Percentiles rank a stretch among this genome's conserved stretches.
These are phyloP conservation scores for Anisodus acutangulus DNA, from an alignment of 257 asterid genomes.

Conservation along the genomic window DNA sequence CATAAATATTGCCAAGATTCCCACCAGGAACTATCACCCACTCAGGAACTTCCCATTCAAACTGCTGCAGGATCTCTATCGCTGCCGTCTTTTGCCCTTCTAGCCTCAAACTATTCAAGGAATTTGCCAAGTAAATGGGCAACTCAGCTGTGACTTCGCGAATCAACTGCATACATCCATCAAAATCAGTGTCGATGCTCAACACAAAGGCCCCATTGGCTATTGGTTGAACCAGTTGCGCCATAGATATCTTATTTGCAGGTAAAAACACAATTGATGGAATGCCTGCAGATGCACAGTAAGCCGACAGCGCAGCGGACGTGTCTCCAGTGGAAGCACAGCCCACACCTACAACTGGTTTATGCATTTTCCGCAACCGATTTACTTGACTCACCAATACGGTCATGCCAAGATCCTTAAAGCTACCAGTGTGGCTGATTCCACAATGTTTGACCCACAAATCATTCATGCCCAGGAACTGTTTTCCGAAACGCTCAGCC, in stretches of 20 bases:
- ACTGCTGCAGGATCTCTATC: conserved; percentile 80
- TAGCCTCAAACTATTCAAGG: conserved; percentile 74
- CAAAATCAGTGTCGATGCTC: conserved; percentile 85
- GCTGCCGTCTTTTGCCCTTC: conserved; percentile 95
- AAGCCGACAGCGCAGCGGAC: conserved; percentile 77
- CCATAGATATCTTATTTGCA: conserved; percentile 67
- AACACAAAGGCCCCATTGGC: conserved; percentile 87
- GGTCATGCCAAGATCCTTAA: conserved; percentile 84
- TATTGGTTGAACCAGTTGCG: conserved; percentile 85
- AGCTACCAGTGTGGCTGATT: conserved; percentile 80
- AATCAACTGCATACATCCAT: conserved; percentile 89
- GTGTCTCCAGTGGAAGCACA: conserved; percentile 88
- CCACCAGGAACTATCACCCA: conserved; percentile 96
- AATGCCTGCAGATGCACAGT: conserved; percentile 84
- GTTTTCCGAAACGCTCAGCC: conserved; percentile 91
- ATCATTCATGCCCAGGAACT: conserved; percentile 82
- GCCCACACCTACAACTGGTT: conserved; percentile 80
- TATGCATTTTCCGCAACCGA: conserved; percentile 67
- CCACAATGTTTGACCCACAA: conserved; percentile 90
- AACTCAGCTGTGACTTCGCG: conserved; percentile 84
- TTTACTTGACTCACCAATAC: conserved; percentile 85
- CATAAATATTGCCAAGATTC: conserved; percentile 79
- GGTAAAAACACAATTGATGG: conserved; percentile 83
- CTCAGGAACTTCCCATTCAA: conserved; percentile 89
- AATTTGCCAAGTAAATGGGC: conserved; percentile 82